Base-by-base conservation (phyloP, 768 basidiomycete species). In the Hirschioporus abietinus region DNA sequence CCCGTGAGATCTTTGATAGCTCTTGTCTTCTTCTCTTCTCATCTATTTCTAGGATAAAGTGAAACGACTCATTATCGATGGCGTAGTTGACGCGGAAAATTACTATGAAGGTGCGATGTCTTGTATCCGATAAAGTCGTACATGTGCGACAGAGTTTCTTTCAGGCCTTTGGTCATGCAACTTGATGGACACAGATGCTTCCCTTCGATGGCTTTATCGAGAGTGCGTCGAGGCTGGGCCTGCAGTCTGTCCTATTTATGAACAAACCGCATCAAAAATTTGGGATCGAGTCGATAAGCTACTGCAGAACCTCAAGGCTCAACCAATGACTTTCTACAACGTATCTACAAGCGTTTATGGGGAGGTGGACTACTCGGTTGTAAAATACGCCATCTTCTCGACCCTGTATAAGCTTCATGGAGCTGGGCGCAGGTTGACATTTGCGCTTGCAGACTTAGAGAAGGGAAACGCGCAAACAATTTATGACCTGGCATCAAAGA, bases 31-130 rank as follows among this genome's bases (percentile, higher is more conserved):
- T 52, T 52, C 6, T 6, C 15, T 12, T 12, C 42, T 20, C 6
- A 52, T 6, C 63, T 17, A 58, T 65, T 20, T 24, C 20, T 63
- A 75, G 76, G 73, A 78, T 66, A 73, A 76, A n/a, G 71, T 79
- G 9, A 75, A 72, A 24, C 74, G 78, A 26, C 58, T 79, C 0
- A 64, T 74, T n/a, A 71, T 79, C 34, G 78, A 79, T 64, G 79
- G 76, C 63, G 67, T 72, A 30, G 52, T 65, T 30, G 67, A 72
- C 63, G 15, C 42, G 4, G 69, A 72, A 6, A 68, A 67, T 35
- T 75, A 71, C 58, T 75, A 70, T 58, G 25, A 62, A 7, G 64
- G 71, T 68, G 35, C 69, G 74, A 25, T 9, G 25, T 15, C 24
- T 34, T 23, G 9, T 25, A 25, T 25, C 23, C 8, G 62, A 59